phyloP scores from a whole-genome alignment of 345 rosid genomes.

The Dimocarpus longan region DNA sequence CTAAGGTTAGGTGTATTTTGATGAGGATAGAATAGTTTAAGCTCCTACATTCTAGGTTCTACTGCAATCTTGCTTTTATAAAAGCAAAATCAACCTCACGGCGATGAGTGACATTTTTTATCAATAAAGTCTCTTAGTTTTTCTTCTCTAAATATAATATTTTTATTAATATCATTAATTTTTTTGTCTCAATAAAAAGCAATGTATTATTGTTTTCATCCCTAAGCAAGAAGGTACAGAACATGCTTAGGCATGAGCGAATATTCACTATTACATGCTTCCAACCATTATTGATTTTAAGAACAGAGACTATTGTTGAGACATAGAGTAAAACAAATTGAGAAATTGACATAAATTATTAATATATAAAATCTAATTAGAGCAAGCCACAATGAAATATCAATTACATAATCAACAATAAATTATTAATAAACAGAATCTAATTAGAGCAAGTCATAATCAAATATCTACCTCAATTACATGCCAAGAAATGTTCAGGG shows the following conservation, averaged over 20 bases:
- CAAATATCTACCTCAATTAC: neutral
- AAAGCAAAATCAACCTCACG: too few relatives aligned
- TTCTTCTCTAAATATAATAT: too few relatives aligned
- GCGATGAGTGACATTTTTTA: too few relatives aligned
- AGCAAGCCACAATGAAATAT: too few relatives aligned
- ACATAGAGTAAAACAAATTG: neutral
- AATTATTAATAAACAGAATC: neutral
- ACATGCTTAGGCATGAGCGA: neutral
- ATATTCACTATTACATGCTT: neutral
- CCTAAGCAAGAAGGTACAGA: conserved; percentile 3
- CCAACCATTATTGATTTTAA: conserved; percentile 9
- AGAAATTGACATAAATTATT: neutral
- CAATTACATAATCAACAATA: neutral
- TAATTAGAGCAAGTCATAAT: neutral
- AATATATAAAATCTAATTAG: too few relatives aligned
- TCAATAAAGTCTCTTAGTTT: too few relatives aligned
- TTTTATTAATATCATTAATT: neutral
- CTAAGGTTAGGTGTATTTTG: too few relatives aligned
- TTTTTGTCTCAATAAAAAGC: neutral
- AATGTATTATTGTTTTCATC: neutral
- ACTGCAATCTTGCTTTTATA: too few relatives aligned
- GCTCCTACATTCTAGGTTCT: too few relatives aligned
- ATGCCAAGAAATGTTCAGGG: neutral
- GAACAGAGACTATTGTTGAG: neutral
- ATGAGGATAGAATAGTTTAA: too few relatives aligned